phyloP scores from a whole-genome alignment of 768 basidiomycete genomes.

The Mrakia hoshinonis region DNA sequence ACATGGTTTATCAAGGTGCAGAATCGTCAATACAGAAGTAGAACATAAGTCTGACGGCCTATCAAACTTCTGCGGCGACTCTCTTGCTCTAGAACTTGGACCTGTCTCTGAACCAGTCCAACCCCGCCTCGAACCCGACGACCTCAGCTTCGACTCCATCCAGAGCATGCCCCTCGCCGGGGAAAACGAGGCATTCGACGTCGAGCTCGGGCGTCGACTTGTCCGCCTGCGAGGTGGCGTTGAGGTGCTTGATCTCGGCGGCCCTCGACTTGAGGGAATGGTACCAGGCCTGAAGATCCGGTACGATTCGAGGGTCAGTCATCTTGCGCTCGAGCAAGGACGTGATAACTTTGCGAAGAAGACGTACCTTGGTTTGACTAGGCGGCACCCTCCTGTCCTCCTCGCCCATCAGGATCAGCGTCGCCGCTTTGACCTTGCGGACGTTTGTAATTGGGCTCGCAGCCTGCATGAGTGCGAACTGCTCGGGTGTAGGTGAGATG shows the following conservation, averaged over 20 bases:
- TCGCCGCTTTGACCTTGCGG: constrained; percentile 48
- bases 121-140: constrained; percentile 49
- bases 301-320: not conserved
- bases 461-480: constrained; percentile 45
- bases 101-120: constrained; percentile 46
- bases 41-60: too few relatives aligned
- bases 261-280: constrained; percentile 52
- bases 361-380: constrained; percentile 42
- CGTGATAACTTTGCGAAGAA: not conserved
- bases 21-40: too few relatives aligned
- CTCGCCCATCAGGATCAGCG: constrained; percentile 55
- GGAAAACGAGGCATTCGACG: constrained; percentile 56
- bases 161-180: constrained; percentile 55
- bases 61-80: too few relatives aligned
- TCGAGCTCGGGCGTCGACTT: constrained; percentile 34
- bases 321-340: too few relatives aligned
- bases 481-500: constrained; percentile 45
- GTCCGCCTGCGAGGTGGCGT: not conserved
- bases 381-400: constrained; percentile 58
- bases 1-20: too few relatives aligned
- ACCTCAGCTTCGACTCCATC: constrained; percentile 58
- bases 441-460: constrained; percentile 55
- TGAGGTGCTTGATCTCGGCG: not conserved
- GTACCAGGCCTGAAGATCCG: constrained; percentile 48
- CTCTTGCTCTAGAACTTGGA: not conserved